phyloP scores from a whole-genome alignment of 139 green algal species.

The Ettlia oleoabundans region DNA sequence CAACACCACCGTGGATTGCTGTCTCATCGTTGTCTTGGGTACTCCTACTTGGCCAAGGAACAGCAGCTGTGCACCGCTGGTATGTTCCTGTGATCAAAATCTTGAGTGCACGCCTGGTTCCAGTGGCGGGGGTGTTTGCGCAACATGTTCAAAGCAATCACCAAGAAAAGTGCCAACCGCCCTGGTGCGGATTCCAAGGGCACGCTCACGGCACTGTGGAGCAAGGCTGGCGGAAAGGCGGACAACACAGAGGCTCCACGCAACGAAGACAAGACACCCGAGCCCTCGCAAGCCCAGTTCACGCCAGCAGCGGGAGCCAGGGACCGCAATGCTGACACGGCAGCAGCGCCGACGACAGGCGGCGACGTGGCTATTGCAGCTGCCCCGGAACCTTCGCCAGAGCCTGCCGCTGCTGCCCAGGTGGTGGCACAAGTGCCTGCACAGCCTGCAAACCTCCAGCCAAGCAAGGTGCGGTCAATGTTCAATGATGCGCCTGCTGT shows the following conservation, averaged over 20 bases:
- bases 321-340: too few species aligned
- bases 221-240: not conserved
- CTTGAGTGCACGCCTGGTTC: too few species aligned
- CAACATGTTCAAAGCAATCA: slow-evolving; percentile 39
- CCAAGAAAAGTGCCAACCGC: not conserved
- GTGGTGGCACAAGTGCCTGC: not conserved
- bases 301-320: not conserved
- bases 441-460: not conserved
- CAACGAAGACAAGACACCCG: too few species aligned
- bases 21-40: too few species aligned
- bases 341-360: not conserved
- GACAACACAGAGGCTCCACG: too few species aligned
- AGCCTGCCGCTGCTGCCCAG: slow-evolving; percentile 11
- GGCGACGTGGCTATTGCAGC: slow-evolving; percentile 14
- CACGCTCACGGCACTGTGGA: slow-evolving; percentile 39
- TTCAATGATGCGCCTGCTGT: not conserved
- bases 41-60: too few species aligned
- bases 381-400: slow-evolving; percentile 9
- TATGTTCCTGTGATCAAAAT: too few species aligned
- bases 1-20: too few species aligned
- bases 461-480: not conserved
- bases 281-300: not conserved
- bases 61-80: too few species aligned
- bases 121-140: not conserved
- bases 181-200: slow-evolving; percentile 14